These are phyloP conservation scores for Peronospora destructor DNA, from an alignment of 352 stramenopile species.

Conservation along the genomic window DNA sequence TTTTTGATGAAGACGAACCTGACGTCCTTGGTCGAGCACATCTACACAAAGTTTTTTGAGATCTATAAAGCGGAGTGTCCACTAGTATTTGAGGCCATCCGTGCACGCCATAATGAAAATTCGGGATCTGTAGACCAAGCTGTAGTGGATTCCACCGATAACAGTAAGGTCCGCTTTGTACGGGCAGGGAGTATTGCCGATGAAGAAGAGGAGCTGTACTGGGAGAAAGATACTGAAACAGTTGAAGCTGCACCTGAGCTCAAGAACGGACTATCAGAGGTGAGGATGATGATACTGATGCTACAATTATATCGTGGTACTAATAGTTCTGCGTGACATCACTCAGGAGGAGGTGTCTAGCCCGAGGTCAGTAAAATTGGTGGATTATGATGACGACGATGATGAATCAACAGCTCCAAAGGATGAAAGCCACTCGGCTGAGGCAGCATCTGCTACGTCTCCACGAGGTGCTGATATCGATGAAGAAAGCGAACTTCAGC, in stretches of 20 bases:
- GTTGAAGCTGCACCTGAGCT: conserved; percentile 28
- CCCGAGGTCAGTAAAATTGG: conserved; percentile 45
- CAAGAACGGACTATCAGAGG: conserved; percentile 46
- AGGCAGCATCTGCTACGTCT: conserved; percentile 7
- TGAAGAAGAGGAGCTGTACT: conserved; percentile 75
- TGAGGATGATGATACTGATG: conserved; percentile 10
- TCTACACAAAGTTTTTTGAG: conserved; percentile 75
- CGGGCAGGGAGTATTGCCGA: conserved; percentile 41
- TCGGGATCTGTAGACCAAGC: conserved; percentile 24
- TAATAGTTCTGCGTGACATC: conserved; percentile 7
- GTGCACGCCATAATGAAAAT: conserved; percentile 45
- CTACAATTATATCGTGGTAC: neutral
- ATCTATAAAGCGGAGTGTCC: conserved; percentile 63
- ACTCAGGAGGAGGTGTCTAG: conserved; percentile 37
- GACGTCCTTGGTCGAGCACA: conserved; percentile 62
- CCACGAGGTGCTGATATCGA: conserved; percentile 11
- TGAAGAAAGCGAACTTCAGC: conserved; percentile 49
- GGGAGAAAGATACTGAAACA: conserved; percentile 60
- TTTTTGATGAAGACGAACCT: conserved; percentile 44
- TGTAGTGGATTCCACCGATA: conserved; percentile 18
- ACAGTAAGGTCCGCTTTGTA: conserved; percentile 48
- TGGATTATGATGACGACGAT: conserved; percentile 56
- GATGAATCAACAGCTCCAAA: conserved; percentile 31
- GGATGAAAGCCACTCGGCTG: conserved; percentile 33
- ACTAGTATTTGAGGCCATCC: conserved; percentile 68